Evolutionary conservation across 2,329 filamentous ascomycete species (phyloP), one percentile per base, ranked within the genome.

Genomic region (Xylaria arbuscula): DNA sequence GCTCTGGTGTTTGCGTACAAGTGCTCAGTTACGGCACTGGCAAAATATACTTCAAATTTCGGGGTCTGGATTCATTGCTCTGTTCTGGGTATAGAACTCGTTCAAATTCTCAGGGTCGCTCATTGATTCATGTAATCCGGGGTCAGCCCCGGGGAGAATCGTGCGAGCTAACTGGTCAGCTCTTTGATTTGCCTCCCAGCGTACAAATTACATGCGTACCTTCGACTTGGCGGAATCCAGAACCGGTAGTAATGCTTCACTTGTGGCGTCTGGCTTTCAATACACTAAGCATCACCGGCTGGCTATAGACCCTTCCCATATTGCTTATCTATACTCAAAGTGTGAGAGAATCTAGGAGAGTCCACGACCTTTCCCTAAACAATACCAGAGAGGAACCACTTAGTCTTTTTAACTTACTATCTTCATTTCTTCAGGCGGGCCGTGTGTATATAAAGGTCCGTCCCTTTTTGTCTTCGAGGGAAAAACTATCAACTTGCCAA

Each of bases 151-250:
- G 40, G 40, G 32, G 63, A 19, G 58, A 36, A 56, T 56, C 54
- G 40, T 55, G 55, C 48, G 48, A 62, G 47, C 32, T 45, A 36
- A 38, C 36, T 40, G 19, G 34, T 62, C 53, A 68, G 62, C 62
- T 62, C 50, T 34, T 58, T 62, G 38, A 53, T 50, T n/a, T 57
- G 60, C 28, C n/a, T 40, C 36, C 48, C 28, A 28, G 28, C 28
- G 5, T 4, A 38, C 34, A 36, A n/a, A 58, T 42, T 42, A 62
- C n/a, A 47, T 47, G 45, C 45, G 3, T 47, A 9, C 53, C 11
- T 40, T 40, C 13, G 53, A 34, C 57, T 24, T 17, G 22, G 56
- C 24, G 62, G 24, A 57, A 62, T 65, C 62, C 19, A 65, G 51
- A 58, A 36, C 60, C 56, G 53, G 51, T 24, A 38, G 13, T 50